Percentiles rank a stretch among this genome's conserved stretches.
phyloP scores from a whole-genome alignment of 73 alveolate genomes.

The Tetrahymena borealis region DNA sequence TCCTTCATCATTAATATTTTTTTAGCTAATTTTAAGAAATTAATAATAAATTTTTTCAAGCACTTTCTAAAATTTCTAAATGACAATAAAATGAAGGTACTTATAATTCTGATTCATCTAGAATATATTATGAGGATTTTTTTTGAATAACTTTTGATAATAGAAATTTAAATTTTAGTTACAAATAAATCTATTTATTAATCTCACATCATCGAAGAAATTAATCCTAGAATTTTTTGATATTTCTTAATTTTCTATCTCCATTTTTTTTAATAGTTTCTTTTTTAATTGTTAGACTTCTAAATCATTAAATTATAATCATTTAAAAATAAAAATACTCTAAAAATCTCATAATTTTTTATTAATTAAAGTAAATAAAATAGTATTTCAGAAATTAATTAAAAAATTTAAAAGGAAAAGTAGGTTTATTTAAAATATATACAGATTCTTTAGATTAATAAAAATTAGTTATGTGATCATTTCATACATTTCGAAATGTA shows the following conservation, averaged over 20 bases:
- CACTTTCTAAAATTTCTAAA: too few species aligned
- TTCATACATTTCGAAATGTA: too few species aligned
- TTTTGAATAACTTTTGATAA: not conserved
- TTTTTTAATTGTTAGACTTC: not conserved
- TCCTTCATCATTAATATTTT: not conserved
- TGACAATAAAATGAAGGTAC: not conserved
- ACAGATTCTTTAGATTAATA: too few species aligned
- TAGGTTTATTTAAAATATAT: too few species aligned
- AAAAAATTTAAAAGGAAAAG: too few species aligned
- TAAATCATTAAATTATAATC: not conserved
- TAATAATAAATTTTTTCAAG: not conserved
- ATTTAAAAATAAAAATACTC: not conserved
- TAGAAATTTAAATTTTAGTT: not conserved
- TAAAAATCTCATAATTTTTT: too few species aligned
- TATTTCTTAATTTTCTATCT: not conserved
- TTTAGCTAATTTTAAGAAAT: not conserved
- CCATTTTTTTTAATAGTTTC: not conserved
- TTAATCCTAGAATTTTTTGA: not conserved
- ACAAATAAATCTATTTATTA: not conserved
- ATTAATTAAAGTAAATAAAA: too few species aligned
- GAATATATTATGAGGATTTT: not conserved
- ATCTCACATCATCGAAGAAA: not conserved
- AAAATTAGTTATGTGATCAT: too few species aligned
- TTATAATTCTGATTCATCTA: not conserved
- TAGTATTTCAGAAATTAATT: too few species aligned